phyloP scores from a whole-genome alignment of 129 eudicot species.

The Deinandra increscens region DNA sequence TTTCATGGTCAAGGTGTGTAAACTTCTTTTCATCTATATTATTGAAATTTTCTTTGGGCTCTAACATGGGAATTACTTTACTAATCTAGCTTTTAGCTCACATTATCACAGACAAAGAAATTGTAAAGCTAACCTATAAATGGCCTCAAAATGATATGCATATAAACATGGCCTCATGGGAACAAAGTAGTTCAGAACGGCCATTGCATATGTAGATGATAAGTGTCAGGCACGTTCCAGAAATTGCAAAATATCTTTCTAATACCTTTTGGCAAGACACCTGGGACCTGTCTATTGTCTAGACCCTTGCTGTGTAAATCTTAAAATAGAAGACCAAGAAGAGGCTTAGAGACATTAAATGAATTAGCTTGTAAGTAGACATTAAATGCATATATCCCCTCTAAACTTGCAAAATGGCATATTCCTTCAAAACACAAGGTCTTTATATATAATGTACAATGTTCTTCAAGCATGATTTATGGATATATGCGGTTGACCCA shows the following conservation, averaged over 20 bases:
- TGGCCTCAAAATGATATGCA: neutral
- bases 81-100: constrained; percentile 15
- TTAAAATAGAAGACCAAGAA: constrained; percentile 7
- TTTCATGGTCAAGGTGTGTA: constrained; percentile 74
- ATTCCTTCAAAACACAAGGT: too few relatives aligned
- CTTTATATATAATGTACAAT: too few relatives aligned
- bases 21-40: neutral
- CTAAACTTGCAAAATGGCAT: too few relatives aligned
- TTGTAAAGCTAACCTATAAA: neutral
- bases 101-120: neutral
- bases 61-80: constrained; percentile 7
- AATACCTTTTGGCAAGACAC: neutral
- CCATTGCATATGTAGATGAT: constrained; percentile 1
- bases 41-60: neutral
- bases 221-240: neutral
- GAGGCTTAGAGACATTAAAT: constrained; percentile 2
- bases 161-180: constrained; percentile 5
- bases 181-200: constrained; percentile 11
- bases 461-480: too few relatives aligned
- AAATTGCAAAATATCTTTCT: constrained; percentile 7
- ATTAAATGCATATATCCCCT: neutral
- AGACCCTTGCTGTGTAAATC: neutral
- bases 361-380: constrained; percentile 6
- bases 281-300: constrained; percentile 1
- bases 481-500: neutral